Percentiles rank a stretch among this genome's conserved stretches.
These are phyloP conservation scores for Vigna unguiculata DNA, from an alignment of 306 rosid genomes.

Conservation along the genomic window DNA sequence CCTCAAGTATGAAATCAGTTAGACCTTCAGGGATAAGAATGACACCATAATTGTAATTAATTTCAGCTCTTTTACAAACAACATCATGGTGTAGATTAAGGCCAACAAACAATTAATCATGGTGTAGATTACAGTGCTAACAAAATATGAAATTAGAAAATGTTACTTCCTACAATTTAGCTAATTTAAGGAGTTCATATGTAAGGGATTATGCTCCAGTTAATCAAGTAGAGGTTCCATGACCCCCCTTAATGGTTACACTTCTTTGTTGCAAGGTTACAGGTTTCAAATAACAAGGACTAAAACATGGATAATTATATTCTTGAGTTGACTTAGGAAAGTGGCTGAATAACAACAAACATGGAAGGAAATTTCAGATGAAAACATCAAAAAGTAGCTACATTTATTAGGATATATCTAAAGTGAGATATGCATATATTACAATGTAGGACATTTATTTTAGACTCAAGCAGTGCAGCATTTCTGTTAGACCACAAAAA, in stretches of 20 bases:
- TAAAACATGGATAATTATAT: not conserved
- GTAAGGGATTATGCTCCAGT: not conserved
- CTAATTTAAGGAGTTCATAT: not conserved
- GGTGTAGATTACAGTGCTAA: not conserved
- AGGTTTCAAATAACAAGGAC: not conserved
- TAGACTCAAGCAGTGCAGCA: not conserved
- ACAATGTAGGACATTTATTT: no score
- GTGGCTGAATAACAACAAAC: conserved; percentile 8
- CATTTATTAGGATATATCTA: not conserved
- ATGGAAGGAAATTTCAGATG: not conserved
- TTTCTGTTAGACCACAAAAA: not conserved
- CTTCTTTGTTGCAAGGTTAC: no score
- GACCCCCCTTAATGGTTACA: no score
- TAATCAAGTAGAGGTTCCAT: not conserved
- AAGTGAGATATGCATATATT: not conserved
- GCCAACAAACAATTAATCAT: not conserved
- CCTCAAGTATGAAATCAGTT: no score
- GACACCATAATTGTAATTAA: no score
- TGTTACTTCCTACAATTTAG: not conserved
- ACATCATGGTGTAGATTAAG: no score
- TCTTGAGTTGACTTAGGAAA: conserved; percentile 1
- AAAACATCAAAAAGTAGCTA: not conserved
- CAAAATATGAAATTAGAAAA: not conserved
- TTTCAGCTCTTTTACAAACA: no score
- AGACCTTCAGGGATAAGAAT: no score